These are phyloP conservation scores for Salvia miltiorrhiza DNA, from an alignment of 257 asterid species.

Conservation along the genomic window DNA sequence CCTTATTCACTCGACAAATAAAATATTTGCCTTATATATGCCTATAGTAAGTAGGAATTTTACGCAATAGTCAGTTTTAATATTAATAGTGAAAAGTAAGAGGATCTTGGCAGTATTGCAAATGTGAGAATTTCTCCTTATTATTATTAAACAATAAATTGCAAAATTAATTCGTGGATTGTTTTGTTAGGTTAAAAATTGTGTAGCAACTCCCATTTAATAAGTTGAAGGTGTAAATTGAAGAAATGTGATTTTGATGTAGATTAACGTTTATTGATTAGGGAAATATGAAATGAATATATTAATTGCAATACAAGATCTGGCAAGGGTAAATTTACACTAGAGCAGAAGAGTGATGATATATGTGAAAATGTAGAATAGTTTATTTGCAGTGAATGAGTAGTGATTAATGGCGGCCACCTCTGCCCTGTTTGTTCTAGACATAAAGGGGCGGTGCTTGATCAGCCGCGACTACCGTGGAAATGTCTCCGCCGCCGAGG, in stretches of 20 bases:
- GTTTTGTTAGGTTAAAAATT: too few species aligned
- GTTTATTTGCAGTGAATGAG: background rate
- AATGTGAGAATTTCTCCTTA: too few species aligned
- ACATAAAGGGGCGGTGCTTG: slow-evolving; percentile 85
- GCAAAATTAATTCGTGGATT: too few species aligned
- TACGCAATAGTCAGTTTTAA: too few species aligned
- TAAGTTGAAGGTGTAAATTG: background rate
- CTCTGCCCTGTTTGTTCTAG: slow-evolving; percentile 96
- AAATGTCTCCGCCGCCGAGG: slow-evolving; percentile 74
- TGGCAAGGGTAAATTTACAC: background rate
- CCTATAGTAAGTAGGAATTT: too few species aligned
- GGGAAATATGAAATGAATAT: background rate
- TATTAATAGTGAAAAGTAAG: background rate
- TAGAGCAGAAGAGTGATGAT: background rate
- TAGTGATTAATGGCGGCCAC: slow-evolving; percentile 9
- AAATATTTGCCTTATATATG: too few species aligned
- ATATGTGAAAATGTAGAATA: background rate
- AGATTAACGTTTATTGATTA: background rate
- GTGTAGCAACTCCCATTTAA: background rate
- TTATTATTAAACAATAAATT: too few species aligned
- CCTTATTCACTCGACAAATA: too few species aligned
- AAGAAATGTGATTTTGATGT: background rate
- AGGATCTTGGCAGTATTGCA: background rate
- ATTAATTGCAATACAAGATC: background rate
- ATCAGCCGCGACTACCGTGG: slow-evolving; percentile 99